phyloP scores from a whole-genome alignment of 495 filamentous ascomycete genomes.

The Xylaria grammica region DNA sequence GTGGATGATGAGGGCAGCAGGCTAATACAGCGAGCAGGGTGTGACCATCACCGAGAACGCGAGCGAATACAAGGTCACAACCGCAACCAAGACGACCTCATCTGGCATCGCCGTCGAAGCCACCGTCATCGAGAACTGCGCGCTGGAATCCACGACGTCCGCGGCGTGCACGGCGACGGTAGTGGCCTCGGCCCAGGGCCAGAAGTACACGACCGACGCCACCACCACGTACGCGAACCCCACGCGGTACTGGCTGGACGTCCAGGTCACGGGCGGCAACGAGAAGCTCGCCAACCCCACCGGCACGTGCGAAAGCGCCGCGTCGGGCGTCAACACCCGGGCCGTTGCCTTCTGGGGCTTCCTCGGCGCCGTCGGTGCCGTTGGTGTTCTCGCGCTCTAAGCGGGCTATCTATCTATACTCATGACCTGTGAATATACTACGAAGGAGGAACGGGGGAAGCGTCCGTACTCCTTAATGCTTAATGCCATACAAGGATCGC shows the following conservation, averaged over 20 bases:
- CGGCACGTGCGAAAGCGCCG: conserved; percentile 10
- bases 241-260: background rate
- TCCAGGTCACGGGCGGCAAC: conserved; percentile 6
- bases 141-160: background rate
- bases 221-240: conserved; percentile 4
- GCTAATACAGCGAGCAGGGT: background rate
- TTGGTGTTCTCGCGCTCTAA: conserved; percentile 8
- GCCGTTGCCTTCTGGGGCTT: conserved; percentile 20
- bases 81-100: background rate
- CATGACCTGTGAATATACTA: background rate
- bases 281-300: conserved; percentile 18
- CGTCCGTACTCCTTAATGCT: no score
- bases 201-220: background rate
- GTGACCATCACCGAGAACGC: conserved; percentile 14
- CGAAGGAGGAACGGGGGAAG: background rate
- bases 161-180: conserved; percentile 10
- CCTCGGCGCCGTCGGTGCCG: conserved; percentile 15
- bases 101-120: background rate
- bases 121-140: conserved; percentile 7
- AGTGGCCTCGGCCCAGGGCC: conserved; percentile 3
- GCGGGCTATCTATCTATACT: background rate
- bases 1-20: background rate
- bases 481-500: background rate
- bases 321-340: background rate
- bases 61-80: conserved; percentile 4